A percentile compares a stretch with the other conserved stretches of the same genome.
Conservation (phyloP, 129 eudicot genomes). For the Pittosporum tobira region DNA sequence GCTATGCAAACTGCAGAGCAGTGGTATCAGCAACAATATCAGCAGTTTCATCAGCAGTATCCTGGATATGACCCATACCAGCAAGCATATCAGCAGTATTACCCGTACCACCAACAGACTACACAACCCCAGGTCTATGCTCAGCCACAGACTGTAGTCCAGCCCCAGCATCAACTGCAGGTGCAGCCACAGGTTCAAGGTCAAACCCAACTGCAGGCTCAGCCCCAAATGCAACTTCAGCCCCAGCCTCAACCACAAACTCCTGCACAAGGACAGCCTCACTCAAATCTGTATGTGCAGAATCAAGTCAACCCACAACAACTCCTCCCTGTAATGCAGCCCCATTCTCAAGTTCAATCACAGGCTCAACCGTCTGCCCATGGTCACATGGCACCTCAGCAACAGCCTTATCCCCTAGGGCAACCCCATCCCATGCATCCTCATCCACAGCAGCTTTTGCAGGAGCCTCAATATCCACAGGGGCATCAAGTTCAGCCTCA, state of each 20-base stretch:
- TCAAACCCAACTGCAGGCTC: slow-evolving; percentile 21
- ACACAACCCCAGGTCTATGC: slow-evolving; percentile 9
- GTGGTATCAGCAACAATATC: slow-evolving; percentile 65
- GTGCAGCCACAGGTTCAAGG: not conserved
- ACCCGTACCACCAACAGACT: slow-evolving; percentile 54
- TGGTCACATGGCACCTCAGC: slow-evolving; percentile 25
- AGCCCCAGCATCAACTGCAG: not conserved
- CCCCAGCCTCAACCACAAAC: slow-evolving; percentile 7
- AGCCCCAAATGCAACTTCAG: slow-evolving; percentile 3
- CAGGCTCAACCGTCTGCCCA: slow-evolving; percentile 39
- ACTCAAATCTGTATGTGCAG: slow-evolving; percentile 9
- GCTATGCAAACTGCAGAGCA: slow-evolving; percentile 55
- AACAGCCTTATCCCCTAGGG: slow-evolving; percentile 38
- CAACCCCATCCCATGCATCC: slow-evolving; percentile 42
- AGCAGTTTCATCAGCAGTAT: slow-evolving; percentile 80
- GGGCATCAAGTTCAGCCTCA: slow-evolving; percentile 36
- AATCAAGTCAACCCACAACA: slow-evolving; percentile 28
- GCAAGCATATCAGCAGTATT: slow-evolving; percentile 72
- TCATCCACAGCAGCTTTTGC: slow-evolving; percentile 43
- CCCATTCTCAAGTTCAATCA: slow-evolving; percentile 29
- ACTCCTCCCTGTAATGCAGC: slow-evolving; percentile 31
- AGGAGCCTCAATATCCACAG: slow-evolving; percentile 59
- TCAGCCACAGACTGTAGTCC: slow-evolving; percentile 22
- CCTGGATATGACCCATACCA: slow-evolving; percentile 76
- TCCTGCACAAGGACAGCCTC: slow-evolving; percentile 9